Base-by-base conservation (phyloP, 164 flowering plant genomes). In the Stephania japonica region DNA sequence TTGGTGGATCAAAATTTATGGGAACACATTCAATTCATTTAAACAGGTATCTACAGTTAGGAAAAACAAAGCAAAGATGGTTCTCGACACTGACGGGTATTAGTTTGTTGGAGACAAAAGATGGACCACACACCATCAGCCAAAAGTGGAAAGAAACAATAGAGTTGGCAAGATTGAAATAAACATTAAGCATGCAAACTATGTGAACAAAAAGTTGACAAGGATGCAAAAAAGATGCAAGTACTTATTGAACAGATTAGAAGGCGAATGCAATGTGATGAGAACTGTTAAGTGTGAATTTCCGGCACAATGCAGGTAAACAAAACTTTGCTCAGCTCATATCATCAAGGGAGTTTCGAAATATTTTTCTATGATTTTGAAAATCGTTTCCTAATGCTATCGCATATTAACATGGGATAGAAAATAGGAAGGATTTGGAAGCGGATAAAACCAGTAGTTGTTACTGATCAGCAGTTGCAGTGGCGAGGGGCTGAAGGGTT, bases 401-500 rank as follows among this genome's bases (percentile, higher is more conserved):
- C 16, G 21, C 62, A 56, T 16, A 19, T 5, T 8, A 63, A 26
- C 70, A 3, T n/a, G 14, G 21, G 70, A 23, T 21, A 23, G 38
- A 43, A 16, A 24, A 62, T 12, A 49, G 47, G 44, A 56, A 24
- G 16, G 24, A 32, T 42, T 44, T 63, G 38, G 67, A 38, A 42
- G 65, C 19, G 44, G 53, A 25, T 68, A 70, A 24, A 72, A 74
- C 56, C 24, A 32, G 72, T 19, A 25, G n/a, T 59, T 32, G 23
- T 50, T 75, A 79, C 76, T 77, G 53, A 65, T 71, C 79, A 16
- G 81, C 82, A 38, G 77, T 49, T n/a, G 87, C 85, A n/a, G n/a
- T n/a, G 26, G 93, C 75, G 21, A 88, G 80, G 2, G 95, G 95
- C 72, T 85, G 90, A 43, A 96, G 81, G 68, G 95, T 93, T 83